Base-by-base conservation (phyloP, 2,329 filamentous ascomycete genomes). In the Fusarium praegraminearum region DNA sequence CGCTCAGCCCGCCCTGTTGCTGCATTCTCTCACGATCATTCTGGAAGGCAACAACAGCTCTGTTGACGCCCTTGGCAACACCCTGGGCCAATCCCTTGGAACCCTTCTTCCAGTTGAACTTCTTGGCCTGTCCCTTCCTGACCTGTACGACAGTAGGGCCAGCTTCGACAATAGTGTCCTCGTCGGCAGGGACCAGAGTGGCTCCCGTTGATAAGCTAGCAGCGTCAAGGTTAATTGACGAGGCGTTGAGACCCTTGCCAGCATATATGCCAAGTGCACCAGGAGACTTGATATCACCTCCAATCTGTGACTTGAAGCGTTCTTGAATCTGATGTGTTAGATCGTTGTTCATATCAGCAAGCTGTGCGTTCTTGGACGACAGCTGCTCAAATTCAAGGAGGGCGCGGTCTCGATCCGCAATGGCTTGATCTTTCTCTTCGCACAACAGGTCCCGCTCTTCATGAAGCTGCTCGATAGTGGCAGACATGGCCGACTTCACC, bases 21-120 rank as follows among this genome's bases (percentile, higher is more conserved):
- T 82, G 81, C 80, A 75, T 83, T 78, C 70, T 82, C 72, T 91
- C 88, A 49, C 87, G 88, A 45, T 85, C 84, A 75, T 80, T 88
- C 77, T 86, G 87, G 84, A 87, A 90, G 56, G 91, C 91, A 51
- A 90, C 91, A 63, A 98, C 97, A 8, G 94, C 94, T 57, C 94
- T 93, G 80, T 97, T 97, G 79, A 98, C 90, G 54, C 94, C 94
- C 83, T 98, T 98, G 65, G 92, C 92, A 53, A 98, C 92, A 76
- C 94, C 95, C 80, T 98, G 97, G 30, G 94, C 94, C 74, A 98
- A 91, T 58, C 93, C 94, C 81, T 97, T 95, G 40, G 93, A 93
- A 40, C 94, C 94, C 84, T 97, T 97, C 86, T 98, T 97, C 94
- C 96, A 98, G 82, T 97, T 97, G 82, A 98, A 98, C 79, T 98